phyloP scores from a whole-genome alignment of 495 filamentous ascomycete species.

The Aspergillus diversus region DNA sequence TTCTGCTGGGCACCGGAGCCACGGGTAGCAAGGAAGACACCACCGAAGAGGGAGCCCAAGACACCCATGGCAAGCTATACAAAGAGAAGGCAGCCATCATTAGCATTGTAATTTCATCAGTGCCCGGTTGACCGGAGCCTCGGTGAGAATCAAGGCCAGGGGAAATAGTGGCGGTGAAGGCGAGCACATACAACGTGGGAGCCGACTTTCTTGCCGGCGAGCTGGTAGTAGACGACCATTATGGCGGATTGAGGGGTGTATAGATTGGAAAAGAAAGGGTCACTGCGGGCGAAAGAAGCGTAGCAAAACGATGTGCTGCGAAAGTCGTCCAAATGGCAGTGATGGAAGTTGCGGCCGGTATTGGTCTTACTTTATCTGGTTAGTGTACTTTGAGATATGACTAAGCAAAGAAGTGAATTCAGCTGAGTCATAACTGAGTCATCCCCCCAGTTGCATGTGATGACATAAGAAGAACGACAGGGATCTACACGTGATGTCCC shows the following conservation, averaged over 20 bases:
- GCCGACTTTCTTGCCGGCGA: slow-evolving; percentile 88
- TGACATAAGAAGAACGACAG: slow-evolving; percentile 9
- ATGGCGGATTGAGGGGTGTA: slow-evolving; percentile 50
- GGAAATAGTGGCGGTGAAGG: slow-evolving; percentile 18
- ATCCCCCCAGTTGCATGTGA: slow-evolving; percentile 13
- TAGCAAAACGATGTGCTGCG: slow-evolving; percentile 21
- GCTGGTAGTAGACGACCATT: slow-evolving; percentile 86
- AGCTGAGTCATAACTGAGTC: slow-evolving; percentile 23
- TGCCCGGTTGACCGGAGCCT: slow-evolving; percentile 10
- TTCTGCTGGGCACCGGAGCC: slow-evolving; percentile 63
- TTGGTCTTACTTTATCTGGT: slow-evolving; percentile 28
- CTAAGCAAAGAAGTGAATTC: not conserved
- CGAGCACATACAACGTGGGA: slow-evolving; percentile 81
- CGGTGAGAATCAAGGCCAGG: slow-evolving; percentile 8
- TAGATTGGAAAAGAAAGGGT: slow-evolving; percentile 28
- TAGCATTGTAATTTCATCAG: not conserved
- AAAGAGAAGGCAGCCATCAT: not conserved
- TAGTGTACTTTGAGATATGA: slow-evolving; percentile 12
- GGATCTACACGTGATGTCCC: slow-evolving; percentile 34
- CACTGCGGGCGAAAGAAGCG: slow-evolving; percentile 30
- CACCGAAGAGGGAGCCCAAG: slow-evolving; percentile 68
- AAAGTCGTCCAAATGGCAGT: slow-evolving; percentile 22
- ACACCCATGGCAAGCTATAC: slow-evolving; percentile 83
- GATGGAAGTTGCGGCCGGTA: slow-evolving; percentile 29
- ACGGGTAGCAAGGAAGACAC: slow-evolving; percentile 54